These are phyloP conservation scores for Balamuthia mandrillaris DNA, from an alignment of 208 protist genomes.

Conservation along the genomic window DNA sequence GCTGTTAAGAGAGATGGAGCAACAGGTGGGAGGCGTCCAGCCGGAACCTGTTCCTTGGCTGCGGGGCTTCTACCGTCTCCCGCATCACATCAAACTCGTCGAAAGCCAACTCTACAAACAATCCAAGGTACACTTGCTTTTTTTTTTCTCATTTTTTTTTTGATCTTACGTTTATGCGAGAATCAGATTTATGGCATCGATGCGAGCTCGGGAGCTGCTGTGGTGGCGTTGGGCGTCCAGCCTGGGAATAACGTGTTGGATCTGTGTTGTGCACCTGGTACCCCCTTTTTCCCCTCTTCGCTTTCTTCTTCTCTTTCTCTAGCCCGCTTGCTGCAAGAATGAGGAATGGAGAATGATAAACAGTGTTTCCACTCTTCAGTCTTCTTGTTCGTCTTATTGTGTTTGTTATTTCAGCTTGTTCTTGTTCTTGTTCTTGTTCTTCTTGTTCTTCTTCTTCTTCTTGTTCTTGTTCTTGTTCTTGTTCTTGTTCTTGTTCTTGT, in stretches of 20 bases:
- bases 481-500: no score
- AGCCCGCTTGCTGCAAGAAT: no score
- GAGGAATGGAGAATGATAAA: no score
- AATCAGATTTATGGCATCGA: slow-evolving; percentile 61
- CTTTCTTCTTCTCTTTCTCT: no score
- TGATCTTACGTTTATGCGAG: not conserved
- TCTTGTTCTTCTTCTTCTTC: no score
- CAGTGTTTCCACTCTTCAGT: no score
- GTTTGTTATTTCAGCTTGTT: no score
- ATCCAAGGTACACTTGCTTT: not conserved
- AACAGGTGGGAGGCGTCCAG: not conserved
- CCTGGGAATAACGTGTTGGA: slow-evolving; percentile 59
- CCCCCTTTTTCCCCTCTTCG: no score
- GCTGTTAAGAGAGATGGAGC: not conserved
- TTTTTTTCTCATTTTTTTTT: not conserved
- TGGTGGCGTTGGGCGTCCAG: slow-evolving; percentile 43
- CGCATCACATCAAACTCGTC: not conserved
- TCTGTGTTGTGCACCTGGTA: slow-evolving; percentile 64
- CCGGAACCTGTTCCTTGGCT: not conserved
- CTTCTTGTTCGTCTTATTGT: no score
- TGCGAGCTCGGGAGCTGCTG: slow-evolving; percentile 48
- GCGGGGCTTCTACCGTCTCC: not conserved
- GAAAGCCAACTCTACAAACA: not conserved
- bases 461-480: no score
- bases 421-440: no score